A percentile compares a stretch with the other conserved stretches of the same genome.
Conservation (phyloP, 805 yeast genomes). For the Monosporozyma unispora region DNA sequence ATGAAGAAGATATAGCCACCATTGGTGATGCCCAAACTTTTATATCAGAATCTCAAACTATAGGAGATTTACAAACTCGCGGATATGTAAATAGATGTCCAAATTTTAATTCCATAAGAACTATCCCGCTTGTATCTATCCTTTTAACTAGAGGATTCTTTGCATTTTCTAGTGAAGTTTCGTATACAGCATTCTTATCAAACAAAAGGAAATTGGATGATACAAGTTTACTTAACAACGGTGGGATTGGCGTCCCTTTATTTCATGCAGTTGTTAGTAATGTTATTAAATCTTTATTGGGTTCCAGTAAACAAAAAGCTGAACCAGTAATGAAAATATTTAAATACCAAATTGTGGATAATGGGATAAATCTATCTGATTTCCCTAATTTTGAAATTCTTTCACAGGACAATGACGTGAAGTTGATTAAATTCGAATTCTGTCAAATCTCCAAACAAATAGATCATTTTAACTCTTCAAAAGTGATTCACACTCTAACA, state of each 20-base stretch:
- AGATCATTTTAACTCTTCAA: background rate
- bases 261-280: constrained; percentile 28
- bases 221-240: constrained; percentile 7
- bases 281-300: constrained; percentile 25
- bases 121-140: constrained; percentile 28
- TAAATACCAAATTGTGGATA: constrained; percentile 14
- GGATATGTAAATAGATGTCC: constrained; percentile 28
- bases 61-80: constrained; percentile 22
- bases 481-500: constrained; percentile 24
- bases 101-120: constrained; percentile 18
- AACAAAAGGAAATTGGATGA: constrained; percentile 23
- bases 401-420: background rate
- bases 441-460: constrained; percentile 27
- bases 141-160: constrained; percentile 31
- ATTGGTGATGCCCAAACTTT: constrained; percentile 14
- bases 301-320: constrained; percentile 7
- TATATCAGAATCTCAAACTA: constrained; percentile 20
- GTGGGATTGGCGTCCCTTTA: constrained; percentile 30
- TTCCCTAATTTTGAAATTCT: constrained; percentile 7
- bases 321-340: constrained; percentile 28
- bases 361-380: background rate
- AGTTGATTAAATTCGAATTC: constrained; percentile 21
- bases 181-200: constrained; percentile 21
- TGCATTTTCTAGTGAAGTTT: constrained; percentile 32
- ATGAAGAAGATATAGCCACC: background rate